These are phyloP conservation scores for Globisporangium splendens DNA, from an alignment of 352 stramenopile genomes.

Conservation along the genomic window DNA sequence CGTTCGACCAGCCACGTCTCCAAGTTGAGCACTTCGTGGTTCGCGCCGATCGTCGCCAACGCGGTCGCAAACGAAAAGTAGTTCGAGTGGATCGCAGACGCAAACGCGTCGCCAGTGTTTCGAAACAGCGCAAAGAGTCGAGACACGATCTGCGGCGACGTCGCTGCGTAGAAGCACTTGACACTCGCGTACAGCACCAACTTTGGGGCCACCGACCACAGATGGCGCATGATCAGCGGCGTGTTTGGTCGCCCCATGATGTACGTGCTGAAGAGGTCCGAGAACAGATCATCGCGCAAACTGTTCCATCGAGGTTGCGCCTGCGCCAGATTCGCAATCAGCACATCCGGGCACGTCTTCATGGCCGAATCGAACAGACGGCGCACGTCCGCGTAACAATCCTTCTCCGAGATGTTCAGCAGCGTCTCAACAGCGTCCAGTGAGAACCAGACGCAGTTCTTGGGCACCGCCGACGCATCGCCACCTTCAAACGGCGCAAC, in stretches of 20 bases:
- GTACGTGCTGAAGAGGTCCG: slow-evolving; percentile 84
- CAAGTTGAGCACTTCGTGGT: slow-evolving; percentile 82
- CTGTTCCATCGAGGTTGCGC: slow-evolving; percentile 76
- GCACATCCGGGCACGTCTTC: slow-evolving; percentile 80
- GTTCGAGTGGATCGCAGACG: slow-evolving; percentile 82
- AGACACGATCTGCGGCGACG: slow-evolving; percentile 75
- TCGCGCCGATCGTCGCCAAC: slow-evolving; percentile 79
- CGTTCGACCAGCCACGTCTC: slow-evolving; percentile 84
- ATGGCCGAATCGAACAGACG: slow-evolving; percentile 77
- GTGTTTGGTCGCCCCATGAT: slow-evolving; percentile 84
- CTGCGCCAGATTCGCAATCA: slow-evolving; percentile 85
- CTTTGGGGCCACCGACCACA: slow-evolving; percentile 84
- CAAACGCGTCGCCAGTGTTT: slow-evolving; percentile 80
- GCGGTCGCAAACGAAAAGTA: slow-evolving; percentile 87
- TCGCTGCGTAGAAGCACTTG: slow-evolving; percentile 83
- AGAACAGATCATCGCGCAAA: slow-evolving; percentile 82
- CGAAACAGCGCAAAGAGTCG: slow-evolving; percentile 81
- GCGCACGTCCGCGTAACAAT: slow-evolving; percentile 80
- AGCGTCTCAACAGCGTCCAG: slow-evolving; percentile 81
- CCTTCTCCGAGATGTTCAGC: slow-evolving; percentile 73
- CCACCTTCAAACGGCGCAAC: slow-evolving; percentile 82
- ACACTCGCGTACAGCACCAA: slow-evolving; percentile 86
- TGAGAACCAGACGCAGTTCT: slow-evolving; percentile 88
- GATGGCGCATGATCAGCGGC: slow-evolving; percentile 84
- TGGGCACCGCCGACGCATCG: slow-evolving; percentile 77